Conservation (phyloP, 2,329 filamentous ascomycete genomes). For the Stylonectria norvegica region DNA sequence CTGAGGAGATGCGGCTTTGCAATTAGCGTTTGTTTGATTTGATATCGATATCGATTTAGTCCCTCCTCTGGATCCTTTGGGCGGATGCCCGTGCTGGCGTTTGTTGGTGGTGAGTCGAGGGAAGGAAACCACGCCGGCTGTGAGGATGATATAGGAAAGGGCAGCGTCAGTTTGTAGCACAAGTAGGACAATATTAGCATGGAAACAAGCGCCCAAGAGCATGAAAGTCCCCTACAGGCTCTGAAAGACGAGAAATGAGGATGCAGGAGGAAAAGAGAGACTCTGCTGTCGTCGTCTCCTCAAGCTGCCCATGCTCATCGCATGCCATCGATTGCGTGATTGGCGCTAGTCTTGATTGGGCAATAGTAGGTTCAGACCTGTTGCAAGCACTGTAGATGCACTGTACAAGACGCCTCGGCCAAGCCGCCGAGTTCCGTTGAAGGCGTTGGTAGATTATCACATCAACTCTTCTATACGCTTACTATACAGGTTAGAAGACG, state of each 20-base stretch:
- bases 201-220: slow-evolving; percentile 13
- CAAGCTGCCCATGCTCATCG: background rate
- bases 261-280: slow-evolving; percentile 15
- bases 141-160: background rate
- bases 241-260: slow-evolving; percentile 13
- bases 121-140: slow-evolving; percentile 4
- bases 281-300: background rate
- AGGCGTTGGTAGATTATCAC: too few relatives aligned
- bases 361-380: background rate
- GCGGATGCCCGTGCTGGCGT: slow-evolving; percentile 2
- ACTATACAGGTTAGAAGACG: too few relatives aligned
- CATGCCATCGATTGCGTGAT: slow-evolving; percentile 4
- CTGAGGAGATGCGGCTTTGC: slow-evolving; percentile 21
- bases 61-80: slow-evolving; percentile 8
- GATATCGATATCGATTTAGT: slow-evolving; percentile 2
- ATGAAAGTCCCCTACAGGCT: slow-evolving; percentile 16
- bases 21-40: slow-evolving; percentile 15
- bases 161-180: slow-evolving; percentile 5
- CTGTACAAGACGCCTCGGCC: background rate
- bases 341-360: background rate
- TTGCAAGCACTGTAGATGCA: background rate
- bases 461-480: too few relatives aligned
- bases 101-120: slow-evolving; percentile 5
- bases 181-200: slow-evolving; percentile 16
- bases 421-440: slow-evolving; percentile 1